Evolutionary conservation across 2,329 filamentous ascomycete genomes (phyloP).

Genomic region (Colletotrichum salicis): DNA sequence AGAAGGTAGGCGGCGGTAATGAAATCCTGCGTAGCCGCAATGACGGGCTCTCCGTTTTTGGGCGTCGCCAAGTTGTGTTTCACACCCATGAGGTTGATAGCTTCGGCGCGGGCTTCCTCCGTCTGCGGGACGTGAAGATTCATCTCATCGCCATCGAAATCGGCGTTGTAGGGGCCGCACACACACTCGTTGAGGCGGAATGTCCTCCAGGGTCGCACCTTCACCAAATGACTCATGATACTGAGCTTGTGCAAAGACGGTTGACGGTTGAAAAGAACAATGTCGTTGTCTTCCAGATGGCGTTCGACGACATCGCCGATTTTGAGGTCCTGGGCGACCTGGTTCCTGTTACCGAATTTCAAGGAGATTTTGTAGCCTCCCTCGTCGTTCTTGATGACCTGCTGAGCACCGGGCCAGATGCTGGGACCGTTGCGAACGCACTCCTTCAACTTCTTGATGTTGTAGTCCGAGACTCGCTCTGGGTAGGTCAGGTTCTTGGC

Average conservation of each 20-base stretch:
- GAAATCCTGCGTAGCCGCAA: conserved; percentile 99
- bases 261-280: conserved; percentile 97
- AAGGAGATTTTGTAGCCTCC: conserved; percentile 77
- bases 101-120: conserved; percentile 94
- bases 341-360: conserved; percentile 77
- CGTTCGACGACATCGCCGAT: conserved; percentile 92
- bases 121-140: conserved; percentile 98
- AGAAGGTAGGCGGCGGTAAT: conserved; percentile 94
- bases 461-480: conserved; percentile 85
- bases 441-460: conserved; percentile 81
- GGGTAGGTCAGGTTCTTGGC: conserved; percentile 97
- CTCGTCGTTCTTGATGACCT: conserved; percentile 74
- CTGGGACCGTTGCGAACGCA: conserved; percentile 80
- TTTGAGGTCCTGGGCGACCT: conserved; percentile 77
- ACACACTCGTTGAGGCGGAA: conserved; percentile 98
- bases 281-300: conserved; percentile 93
- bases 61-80: conserved; percentile 96
- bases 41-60: conserved; percentile 97
- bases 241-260: conserved; percentile 98
- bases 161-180: conserved; percentile 97
- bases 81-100: conserved; percentile 96
- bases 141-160: conserved; percentile 99
- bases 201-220: conserved; percentile 93
- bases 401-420: conserved; percentile 89
- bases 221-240: conserved; percentile 95